These are phyloP conservation scores for Naganishia sp. DNA, from an alignment of 1,284 basidiomycete species.

Conservation along the genomic window DNA sequence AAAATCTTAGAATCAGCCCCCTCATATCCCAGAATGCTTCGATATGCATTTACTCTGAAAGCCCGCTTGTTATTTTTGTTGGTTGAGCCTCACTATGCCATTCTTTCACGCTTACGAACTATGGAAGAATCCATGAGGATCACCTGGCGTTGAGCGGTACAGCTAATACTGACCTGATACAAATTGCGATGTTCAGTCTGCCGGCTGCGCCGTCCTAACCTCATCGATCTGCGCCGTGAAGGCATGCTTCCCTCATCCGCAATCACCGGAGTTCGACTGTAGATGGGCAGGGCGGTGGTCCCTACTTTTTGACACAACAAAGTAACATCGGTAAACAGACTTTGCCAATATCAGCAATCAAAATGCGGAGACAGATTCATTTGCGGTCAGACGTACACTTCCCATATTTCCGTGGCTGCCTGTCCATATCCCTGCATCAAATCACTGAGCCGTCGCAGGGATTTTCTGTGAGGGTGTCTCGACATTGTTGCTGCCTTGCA, in stretches of 20 bases:
- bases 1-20: too few species aligned
- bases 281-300: slow-evolving; percentile 80
- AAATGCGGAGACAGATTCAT: background rate
- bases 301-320: slow-evolving; percentile 87
- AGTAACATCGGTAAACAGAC: slow-evolving; percentile 89
- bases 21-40: slow-evolving; percentile 40
- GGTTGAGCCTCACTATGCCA: slow-evolving; percentile 59
- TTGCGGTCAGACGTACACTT: slow-evolving; percentile 59
- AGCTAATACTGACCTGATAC: slow-evolving; percentile 67
- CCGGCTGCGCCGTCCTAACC: slow-evolving; percentile 68
- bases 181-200: slow-evolving; percentile 81
- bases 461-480: slow-evolving; percentile 66
- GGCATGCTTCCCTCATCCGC: slow-evolving; percentile 60
- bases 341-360: background rate
- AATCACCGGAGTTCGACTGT: slow-evolving; percentile 65
- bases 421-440: slow-evolving; percentile 54
- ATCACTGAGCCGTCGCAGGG: slow-evolving; percentile 80
- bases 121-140: slow-evolving; percentile 13
- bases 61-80: slow-evolving; percentile 11
- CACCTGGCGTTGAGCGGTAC: background rate
- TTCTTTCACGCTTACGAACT: slow-evolving; percentile 71
- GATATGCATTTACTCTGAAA: slow-evolving; percentile 31
- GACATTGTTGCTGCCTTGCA: slow-evolving; percentile 57
- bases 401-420: slow-evolving; percentile 84
- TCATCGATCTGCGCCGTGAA: slow-evolving; percentile 75